Evolutionary conservation across 768 basidiomycete genomes (phyloP), one percentile per base, ranked within the genome.

Genomic region (Boletus tomentosulus): DNA sequence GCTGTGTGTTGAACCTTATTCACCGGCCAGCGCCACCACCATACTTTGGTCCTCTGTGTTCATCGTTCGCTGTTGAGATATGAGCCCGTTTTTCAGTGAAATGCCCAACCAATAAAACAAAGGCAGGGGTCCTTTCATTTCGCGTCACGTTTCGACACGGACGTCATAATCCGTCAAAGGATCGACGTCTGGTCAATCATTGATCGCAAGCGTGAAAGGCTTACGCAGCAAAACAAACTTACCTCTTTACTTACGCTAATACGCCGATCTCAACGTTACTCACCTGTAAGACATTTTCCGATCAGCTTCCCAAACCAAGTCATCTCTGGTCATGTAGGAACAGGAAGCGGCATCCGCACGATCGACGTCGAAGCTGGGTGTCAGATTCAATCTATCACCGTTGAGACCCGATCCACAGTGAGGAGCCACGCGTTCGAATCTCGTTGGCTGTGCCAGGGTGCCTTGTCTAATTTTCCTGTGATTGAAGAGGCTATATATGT

Each of bases 331-430:
- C 42, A 19, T 46, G 59, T 31, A 62, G 56, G 54, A 64, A 58
- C 28, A 15, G 43, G 55, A 62, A 56, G 4, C 33, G 12, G 54
- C 38, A 59, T 66, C 54, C 57, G 28, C 8, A 19, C 42, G 66
- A 66, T 65, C 65, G 65, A 62, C 59, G 42, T 56, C 65, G 60
- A 64, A 62, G 60, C 54, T 22, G 30, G 7, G 34, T 41, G 46
- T 48, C 48, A 53, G 41, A 57, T 55, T 42, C 56, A 43, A 52
- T 50, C 51, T 42, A 60, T 62, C 58, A 13, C 33, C 33, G 3
- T 34, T 13, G 33, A 13, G 33, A 12, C 33, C 33, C 12, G 33
- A 34, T 34, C 33, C 13, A 56, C 46, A 50, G 49, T 30, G 28
- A 46, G 35, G 45, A 49, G 33, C 58, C 65, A 58, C 55, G 57